These are phyloP conservation scores for Opeltia flavorubescens DNA, from an alignment of 495 filamentous ascomycete species.

Conservation along the genomic window DNA sequence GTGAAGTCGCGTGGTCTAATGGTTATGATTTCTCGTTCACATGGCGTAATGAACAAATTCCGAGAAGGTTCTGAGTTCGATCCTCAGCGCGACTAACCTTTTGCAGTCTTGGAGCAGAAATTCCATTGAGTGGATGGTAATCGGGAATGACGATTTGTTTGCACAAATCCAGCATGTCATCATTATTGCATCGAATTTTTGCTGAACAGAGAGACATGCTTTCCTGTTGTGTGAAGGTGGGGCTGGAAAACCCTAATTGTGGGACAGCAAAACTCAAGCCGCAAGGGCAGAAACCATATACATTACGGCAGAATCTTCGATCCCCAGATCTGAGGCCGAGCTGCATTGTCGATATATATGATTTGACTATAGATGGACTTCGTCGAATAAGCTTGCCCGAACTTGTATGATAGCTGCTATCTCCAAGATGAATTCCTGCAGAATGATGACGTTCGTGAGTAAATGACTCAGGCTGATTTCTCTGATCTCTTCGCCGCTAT, in stretches of 20 bases:
- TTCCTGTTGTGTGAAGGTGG: not conserved
- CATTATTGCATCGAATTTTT: no score
- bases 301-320: not conserved
- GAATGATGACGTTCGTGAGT: conserved; percentile 49
- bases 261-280: not conserved
- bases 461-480: conserved; percentile 67
- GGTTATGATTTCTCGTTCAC: conserved; percentile 39
- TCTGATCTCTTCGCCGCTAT: conserved; percentile 27
- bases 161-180: no score
- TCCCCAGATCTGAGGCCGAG: not conserved
- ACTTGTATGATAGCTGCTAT: conserved; percentile 77
- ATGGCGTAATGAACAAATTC: conserved; percentile 20
- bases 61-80: conserved; percentile 38
- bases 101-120: not conserved
- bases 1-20: conserved; percentile 34
- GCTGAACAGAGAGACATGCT: no score
- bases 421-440: conserved; percentile 76
- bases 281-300: not conserved
- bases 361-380: conserved; percentile 43
- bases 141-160: no score
- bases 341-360: not conserved
- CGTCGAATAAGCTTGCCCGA: conserved; percentile 70
- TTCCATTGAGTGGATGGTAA: not conserved
- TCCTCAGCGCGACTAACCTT: conserved; percentile 30
- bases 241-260: not conserved